Conservation (phyloP, 306 rosid species). For the Gillenia trifoliata region DNA sequence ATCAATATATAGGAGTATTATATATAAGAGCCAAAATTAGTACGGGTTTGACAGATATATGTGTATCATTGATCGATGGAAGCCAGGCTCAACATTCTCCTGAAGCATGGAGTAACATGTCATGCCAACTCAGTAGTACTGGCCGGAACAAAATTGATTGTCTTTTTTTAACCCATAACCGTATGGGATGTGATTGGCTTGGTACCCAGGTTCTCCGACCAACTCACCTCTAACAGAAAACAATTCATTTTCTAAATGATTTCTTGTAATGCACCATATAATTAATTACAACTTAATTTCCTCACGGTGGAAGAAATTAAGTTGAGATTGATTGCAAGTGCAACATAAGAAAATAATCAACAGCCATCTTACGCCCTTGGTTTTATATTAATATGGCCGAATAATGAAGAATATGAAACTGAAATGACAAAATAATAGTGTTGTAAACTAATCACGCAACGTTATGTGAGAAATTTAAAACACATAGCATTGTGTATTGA, state of each 20-base stretch:
- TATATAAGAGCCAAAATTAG: neutral
- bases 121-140: neutral
- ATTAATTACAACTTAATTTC: no score
- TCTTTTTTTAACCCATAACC: neutral
- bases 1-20: no score
- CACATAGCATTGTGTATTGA: no score
- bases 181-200: neutral
- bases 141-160: neutral
- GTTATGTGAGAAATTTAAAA: no score
- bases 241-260: neutral
- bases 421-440: no score
- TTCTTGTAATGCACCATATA: neutral
- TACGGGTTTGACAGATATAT: neutral
- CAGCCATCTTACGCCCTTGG: no score
- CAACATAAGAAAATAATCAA: no score
- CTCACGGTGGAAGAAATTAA: no score
- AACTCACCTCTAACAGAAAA: neutral
- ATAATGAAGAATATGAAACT: no score
- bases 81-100: neutral
- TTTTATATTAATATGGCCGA: no score
- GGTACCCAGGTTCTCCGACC: neutral
- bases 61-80: neutral
- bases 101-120: conserved; percentile 1
- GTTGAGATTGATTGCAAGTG: no score
- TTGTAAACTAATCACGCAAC: no score